Base-by-base conservation (phyloP, 352 stramenopile species). In the Ochromonadaceae sp. region DNA sequence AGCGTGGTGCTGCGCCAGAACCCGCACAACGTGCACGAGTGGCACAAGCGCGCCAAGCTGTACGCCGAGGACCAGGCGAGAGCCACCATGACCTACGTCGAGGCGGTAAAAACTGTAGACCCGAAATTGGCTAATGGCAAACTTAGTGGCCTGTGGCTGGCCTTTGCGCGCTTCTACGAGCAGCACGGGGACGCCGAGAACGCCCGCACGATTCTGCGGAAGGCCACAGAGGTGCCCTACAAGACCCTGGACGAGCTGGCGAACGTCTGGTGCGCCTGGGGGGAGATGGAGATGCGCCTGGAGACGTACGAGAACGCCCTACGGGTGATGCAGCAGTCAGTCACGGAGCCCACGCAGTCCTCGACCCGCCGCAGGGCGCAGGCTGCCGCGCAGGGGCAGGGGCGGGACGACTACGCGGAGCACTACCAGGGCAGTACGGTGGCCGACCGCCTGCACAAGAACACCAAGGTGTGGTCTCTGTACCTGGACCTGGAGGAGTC, bases 401-500 rank as follows among this genome's bases (percentile, higher is more conserved):
- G 30, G 32, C 53, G 28, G 42, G 48, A 14, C 39, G 48, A 50
- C 4, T 9, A 1, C 7, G 31, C 1, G 9, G 10, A 68, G 4
- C 20, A 15, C 7, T 43, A 22, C 7, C 15, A 17, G 25, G 42
- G 34, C 17, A 31, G 25, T 2, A 5, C 48, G 56, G 73, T 73
- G 35, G 56, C 52, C 0, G 56, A 69, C 22, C 71, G 85, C 38
- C 70, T 98, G n/a, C 79, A 91, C 50, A 77, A 84, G 38, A 94
- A 79, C 59, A 75, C 94, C 0, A 89, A 89, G 65, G 70, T 99
- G 17, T 99, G 93, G 93, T 85, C 80, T n/a, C 67, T 98, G 25
- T 85, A 95, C 12, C 75, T 98, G 26, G 93, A 99, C 76, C 70
- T 99, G 20, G 93, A 99, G 67, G 95, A 99, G 71, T 95, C 82